Evolutionary conservation across 768 basidiomycete genomes (phyloP).

Genomic region (Lactifluus volemus): DNA sequence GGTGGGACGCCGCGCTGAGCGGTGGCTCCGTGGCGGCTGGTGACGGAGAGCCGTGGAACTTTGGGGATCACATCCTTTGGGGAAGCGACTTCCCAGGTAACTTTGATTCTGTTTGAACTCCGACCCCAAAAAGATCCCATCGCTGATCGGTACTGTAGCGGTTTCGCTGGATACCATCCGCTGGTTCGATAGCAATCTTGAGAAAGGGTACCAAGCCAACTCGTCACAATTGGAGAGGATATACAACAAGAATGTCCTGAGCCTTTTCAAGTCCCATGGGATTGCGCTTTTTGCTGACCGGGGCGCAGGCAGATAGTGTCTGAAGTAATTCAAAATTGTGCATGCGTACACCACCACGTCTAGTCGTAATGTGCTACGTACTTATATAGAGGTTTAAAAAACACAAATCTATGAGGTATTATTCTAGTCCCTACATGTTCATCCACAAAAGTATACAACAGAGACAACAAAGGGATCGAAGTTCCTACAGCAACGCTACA

Average conservation of each 20-base stretch:
- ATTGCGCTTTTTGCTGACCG: not conserved
- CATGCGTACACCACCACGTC: too few species aligned
- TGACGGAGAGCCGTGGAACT: conserved; percentile 40
- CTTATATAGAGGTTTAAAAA: too few species aligned
- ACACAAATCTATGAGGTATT: not conserved
- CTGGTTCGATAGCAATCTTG: conserved; percentile 44
- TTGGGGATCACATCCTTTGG: conserved; percentile 47
- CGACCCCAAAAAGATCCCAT: too few species aligned
- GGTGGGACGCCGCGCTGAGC: conserved; percentile 65
- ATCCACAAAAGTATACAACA: not conserved
- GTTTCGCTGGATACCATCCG: conserved; percentile 25
- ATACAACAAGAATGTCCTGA: conserved; percentile 41
- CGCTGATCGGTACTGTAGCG: not conserved
- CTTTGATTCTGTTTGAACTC: too few species aligned
- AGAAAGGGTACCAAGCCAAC: conserved; percentile 27
- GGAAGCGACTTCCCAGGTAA: conserved; percentile 74
- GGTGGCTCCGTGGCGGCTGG: conserved; percentile 40
- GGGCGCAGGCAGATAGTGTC: not conserved
- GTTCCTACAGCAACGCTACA: not conserved
- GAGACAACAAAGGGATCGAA: not conserved
- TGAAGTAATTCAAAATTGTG: not conserved
- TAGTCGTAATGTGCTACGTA: too few species aligned
- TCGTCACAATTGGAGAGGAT: conserved; percentile 35
- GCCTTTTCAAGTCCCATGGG: conserved; percentile 32
- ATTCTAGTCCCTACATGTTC: not conserved